These are phyloP conservation scores for Hymenoscyphus occultus DNA, from an alignment of 2,329 filamentous ascomycete species.

Conservation along the genomic window DNA sequence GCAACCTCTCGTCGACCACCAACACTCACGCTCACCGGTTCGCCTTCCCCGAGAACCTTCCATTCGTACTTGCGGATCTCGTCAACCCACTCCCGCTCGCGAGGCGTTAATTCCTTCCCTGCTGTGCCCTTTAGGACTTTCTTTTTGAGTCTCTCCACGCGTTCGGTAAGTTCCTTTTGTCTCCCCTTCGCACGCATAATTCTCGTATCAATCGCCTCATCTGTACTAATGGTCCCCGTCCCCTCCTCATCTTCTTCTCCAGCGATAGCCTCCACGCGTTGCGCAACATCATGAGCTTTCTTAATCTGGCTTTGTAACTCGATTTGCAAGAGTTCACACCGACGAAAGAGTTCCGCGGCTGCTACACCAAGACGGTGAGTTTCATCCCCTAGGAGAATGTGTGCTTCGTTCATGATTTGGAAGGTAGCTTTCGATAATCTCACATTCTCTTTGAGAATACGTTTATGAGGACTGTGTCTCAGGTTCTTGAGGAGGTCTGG, in stretches of 20 bases:
- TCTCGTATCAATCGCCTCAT: slow-evolving; percentile 57
- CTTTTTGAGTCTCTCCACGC: slow-evolving; percentile 57
- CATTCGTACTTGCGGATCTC: slow-evolving; percentile 48
- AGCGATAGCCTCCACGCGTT: slow-evolving; percentile 63
- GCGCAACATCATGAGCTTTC: slow-evolving; percentile 62
- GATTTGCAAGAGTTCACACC: slow-evolving; percentile 64
- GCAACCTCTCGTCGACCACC: slow-evolving; percentile 8
- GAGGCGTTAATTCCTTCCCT: slow-evolving; percentile 56
- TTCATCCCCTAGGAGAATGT: slow-evolving; percentile 68
- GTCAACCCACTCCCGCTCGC: slow-evolving; percentile 57
- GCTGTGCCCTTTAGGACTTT: slow-evolving; percentile 46
- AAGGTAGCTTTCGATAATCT: slow-evolving; percentile 68
- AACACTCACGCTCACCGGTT: neutral
- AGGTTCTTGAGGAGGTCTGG: slow-evolving; percentile 54
- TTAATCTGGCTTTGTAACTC: slow-evolving; percentile 67
- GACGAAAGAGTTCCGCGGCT: slow-evolving; percentile 69
- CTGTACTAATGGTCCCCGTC: slow-evolving; percentile 45
- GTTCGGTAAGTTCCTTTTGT: slow-evolving; percentile 54
- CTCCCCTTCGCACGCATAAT: slow-evolving; percentile 52
- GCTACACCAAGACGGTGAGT: slow-evolving; percentile 66
- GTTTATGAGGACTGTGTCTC: slow-evolving; percentile 58
- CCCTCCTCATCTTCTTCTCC: slow-evolving; percentile 54
- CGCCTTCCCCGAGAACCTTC: slow-evolving; percentile 34
- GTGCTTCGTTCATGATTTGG: slow-evolving; percentile 68
- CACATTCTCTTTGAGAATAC: slow-evolving; percentile 63